phyloP scores from a whole-genome alignment of 2,329 filamentous ascomycete species.

The Hypoxylon sp. region DNA sequence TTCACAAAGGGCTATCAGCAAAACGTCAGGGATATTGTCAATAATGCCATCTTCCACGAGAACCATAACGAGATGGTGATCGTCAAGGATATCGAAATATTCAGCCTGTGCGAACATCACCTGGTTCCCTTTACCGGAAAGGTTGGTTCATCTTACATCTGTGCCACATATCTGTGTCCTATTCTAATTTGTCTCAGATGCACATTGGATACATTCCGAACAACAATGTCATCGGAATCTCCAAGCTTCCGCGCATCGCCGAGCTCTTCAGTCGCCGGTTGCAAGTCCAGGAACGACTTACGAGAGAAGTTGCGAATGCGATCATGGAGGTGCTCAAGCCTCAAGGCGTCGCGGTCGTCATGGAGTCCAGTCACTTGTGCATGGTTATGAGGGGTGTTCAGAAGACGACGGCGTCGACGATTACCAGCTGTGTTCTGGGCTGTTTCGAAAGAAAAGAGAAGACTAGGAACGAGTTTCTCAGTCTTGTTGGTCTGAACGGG shows the following conservation, averaged over 20 bases:
- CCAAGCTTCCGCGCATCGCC: slow-evolving; percentile 92
- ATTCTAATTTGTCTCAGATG: slow-evolving; percentile 67
- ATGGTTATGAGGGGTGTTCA: slow-evolving; percentile 99
- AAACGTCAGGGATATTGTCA: slow-evolving; percentile 90
- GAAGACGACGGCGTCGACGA: slow-evolving; percentile 85
- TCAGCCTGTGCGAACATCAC: slow-evolving; percentile 95
- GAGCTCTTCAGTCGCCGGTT: slow-evolving; percentile 95
- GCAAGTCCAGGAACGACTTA: slow-evolving; percentile 95
- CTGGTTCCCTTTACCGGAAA: slow-evolving; percentile 96
- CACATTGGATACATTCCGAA: slow-evolving; percentile 98
- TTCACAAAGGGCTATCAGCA: slow-evolving; percentile 98
- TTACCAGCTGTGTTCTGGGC: slow-evolving; percentile 97
- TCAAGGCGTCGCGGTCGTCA: slow-evolving; percentile 94
- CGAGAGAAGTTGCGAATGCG: slow-evolving; percentile 93
- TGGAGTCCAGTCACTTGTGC: slow-evolving; percentile 95
- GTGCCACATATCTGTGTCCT: slow-evolving; percentile 16
- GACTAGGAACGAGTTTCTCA: slow-evolving; percentile 95
- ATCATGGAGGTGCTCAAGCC: slow-evolving; percentile 93
- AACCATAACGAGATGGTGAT: slow-evolving; percentile 98
- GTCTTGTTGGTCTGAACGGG: slow-evolving; percentile 71
- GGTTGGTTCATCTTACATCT: slow-evolving; percentile 62
- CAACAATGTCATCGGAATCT: slow-evolving; percentile 88
- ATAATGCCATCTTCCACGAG: slow-evolving; percentile 93
- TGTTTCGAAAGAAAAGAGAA: slow-evolving; percentile 93
- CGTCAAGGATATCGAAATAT: slow-evolving; percentile 96